Conservation (phyloP, 805 yeast genomes). For the Myxozyma nipponensis region DNA sequence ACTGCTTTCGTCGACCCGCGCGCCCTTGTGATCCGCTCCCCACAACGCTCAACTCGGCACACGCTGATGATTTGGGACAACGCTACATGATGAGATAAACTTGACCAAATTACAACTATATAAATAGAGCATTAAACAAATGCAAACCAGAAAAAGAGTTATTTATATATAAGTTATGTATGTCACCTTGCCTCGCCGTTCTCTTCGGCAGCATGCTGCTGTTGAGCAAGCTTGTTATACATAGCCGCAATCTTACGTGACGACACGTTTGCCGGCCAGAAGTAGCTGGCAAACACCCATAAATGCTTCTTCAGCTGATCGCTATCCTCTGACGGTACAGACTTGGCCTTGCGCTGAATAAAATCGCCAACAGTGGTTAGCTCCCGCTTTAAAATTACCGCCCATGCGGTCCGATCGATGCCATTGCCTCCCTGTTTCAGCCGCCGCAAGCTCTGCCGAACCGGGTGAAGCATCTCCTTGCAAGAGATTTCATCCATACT, state of each 20-base stretch:
- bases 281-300: slow-evolving; percentile 79
- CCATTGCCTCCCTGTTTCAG: slow-evolving; percentile 71
- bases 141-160: too few relatives aligned
- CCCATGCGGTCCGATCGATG: slow-evolving; percentile 73
- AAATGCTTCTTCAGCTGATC: slow-evolving; percentile 56
- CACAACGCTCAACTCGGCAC: too few relatives aligned
- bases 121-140: too few relatives aligned
- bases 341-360: slow-evolving; percentile 46
- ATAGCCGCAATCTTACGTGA: slow-evolving; percentile 67
- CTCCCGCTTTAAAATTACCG: slow-evolving; percentile 62
- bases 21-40: too few relatives aligned
- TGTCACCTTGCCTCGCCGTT: not conserved
- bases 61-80: too few relatives aligned
- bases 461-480: slow-evolving; percentile 57
- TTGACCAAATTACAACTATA: too few relatives aligned
- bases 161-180: too few relatives aligned
- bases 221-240: slow-evolving; percentile 45
- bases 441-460: slow-evolving; percentile 60
- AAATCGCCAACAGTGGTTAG: slow-evolving; percentile 69
- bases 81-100: too few relatives aligned
- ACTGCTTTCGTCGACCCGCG: too few relatives aligned
- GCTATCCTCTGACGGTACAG: slow-evolving; percentile 34
- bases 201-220: not conserved
- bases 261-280: slow-evolving; percentile 79
- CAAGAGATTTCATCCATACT: slow-evolving; percentile 76